Conservation (phyloP, 306 rosid genomes). For the Astragalus membranaceus region DNA sequence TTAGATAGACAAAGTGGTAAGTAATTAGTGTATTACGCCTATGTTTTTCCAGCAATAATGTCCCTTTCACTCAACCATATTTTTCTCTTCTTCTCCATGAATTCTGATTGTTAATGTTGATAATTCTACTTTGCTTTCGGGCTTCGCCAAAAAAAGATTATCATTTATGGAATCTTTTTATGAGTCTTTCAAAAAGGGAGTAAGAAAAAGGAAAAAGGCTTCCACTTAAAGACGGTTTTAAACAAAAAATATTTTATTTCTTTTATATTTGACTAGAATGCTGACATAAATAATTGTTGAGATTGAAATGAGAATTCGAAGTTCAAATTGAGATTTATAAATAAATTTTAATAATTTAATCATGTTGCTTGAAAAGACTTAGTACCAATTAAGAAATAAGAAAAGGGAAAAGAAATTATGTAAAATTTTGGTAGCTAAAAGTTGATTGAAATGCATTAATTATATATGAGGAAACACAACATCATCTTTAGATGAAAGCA, state of each 20-base stretch:
- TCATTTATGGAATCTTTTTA: background rate
- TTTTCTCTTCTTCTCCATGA: too few relatives aligned
- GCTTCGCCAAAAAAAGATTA: background rate
- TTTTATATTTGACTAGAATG: background rate
- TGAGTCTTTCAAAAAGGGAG: background rate
- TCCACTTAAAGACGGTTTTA: background rate
- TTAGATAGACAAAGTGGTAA: too few relatives aligned
- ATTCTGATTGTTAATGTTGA: too few relatives aligned
- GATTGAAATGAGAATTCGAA: background rate
- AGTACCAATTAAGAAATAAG: background rate
- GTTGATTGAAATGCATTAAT: background rate
- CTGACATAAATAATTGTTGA: background rate
- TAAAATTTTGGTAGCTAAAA: background rate
- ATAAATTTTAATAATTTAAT: background rate
- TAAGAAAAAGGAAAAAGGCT: background rate
- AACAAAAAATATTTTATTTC: background rate
- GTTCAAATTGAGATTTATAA: background rate
- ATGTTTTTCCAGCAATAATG: too few relatives aligned
- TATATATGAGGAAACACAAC: background rate
- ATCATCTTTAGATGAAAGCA: constrained; percentile 18
- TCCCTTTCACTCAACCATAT: too few relatives aligned
- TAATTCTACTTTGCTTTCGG: background rate
- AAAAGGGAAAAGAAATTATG: background rate
- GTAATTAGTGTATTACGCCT: too few relatives aligned
- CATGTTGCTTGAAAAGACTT: constrained; percentile 12